Evolutionary conservation across 2,329 filamentous ascomycete species (phyloP).

Genomic region (Fusarium sp.): DNA sequence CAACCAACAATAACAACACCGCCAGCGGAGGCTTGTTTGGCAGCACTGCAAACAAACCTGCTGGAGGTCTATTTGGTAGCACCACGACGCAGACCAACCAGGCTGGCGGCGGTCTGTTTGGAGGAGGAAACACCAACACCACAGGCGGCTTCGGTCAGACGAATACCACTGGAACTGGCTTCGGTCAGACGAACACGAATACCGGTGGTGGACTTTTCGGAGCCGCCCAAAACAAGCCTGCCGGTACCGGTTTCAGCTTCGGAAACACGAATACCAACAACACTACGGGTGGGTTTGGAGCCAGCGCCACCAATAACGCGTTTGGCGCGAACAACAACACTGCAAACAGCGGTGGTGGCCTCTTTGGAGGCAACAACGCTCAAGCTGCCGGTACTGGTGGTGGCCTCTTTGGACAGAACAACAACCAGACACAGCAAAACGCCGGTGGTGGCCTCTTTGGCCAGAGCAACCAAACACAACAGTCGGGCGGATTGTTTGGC

Average conservation of each 20-base stretch:
- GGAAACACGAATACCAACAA: constrained; percentile 54
- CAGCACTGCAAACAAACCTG: constrained; percentile 43
- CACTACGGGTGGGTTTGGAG: constrained; percentile 45
- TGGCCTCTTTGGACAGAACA: constrained; percentile 57
- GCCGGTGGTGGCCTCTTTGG: constrained; percentile 52
- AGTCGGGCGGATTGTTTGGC: constrained; percentile 59
- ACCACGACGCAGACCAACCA: constrained; percentile 37
- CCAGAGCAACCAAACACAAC: constrained; percentile 48
- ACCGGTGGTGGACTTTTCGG: constrained; percentile 57
- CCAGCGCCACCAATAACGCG: constrained; percentile 35
- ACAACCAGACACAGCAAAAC: constrained; percentile 47
- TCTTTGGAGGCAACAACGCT: constrained; percentile 60
- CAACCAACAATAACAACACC: constrained; percentile 48
- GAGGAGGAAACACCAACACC: constrained; percentile 35
- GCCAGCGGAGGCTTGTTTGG: constrained; percentile 49
- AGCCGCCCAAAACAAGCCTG: constrained; percentile 54
- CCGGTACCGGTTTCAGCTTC: constrained; percentile 54
- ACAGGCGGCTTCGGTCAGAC: constrained; percentile 32
- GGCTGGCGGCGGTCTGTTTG: constrained; percentile 46
- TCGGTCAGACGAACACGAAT: constrained; percentile 51
- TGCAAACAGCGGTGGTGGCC: constrained; percentile 46
- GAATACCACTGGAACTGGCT: constrained; percentile 49
- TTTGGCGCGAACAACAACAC: constrained; percentile 49
- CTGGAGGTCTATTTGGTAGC: constrained; percentile 55
- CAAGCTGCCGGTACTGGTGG: constrained; percentile 51